phyloP scores from a whole-genome alignment of 2,329 filamentous ascomycete species.

The Emmonsiellopsis sp. region DNA sequence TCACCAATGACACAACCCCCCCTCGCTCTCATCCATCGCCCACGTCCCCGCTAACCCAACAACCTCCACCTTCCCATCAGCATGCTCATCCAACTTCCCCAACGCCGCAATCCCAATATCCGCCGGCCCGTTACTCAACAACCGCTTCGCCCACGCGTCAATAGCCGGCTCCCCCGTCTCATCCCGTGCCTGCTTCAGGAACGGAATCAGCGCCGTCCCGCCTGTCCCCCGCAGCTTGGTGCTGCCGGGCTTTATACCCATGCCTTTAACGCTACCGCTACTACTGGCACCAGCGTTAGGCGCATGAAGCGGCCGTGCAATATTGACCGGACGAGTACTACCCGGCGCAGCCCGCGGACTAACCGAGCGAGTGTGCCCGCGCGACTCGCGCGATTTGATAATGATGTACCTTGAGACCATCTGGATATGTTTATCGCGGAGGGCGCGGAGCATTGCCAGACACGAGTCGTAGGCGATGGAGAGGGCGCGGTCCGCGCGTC shows the following conservation, averaged over 20 bases:
- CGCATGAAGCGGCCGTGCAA: conserved; percentile 9
- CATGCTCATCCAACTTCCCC: conserved; percentile 44
- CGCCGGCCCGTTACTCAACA: conserved; percentile 45
- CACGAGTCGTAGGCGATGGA: conserved; percentile 83
- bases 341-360: conserved; percentile 32
- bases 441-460: conserved; percentile 63
- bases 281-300: neutral
- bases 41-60: conserved; percentile 74
- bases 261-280: conserved; percentile 17
- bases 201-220: conserved; percentile 86
- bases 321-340: neutral
- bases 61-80: conserved; percentile 46
- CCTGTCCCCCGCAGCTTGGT: conserved; percentile 77
- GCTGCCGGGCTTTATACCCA: conserved; percentile 30
- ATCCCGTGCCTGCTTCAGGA: conserved; percentile 91
- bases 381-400: conserved; percentile 67
- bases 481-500: conserved; percentile 53
- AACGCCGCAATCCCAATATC: conserved; percentile 31
- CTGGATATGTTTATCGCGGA: conserved; percentile 91
- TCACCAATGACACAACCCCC: conserved; percentile 49
- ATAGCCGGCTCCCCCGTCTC: conserved; percentile 92
- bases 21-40: conserved; percentile 76
- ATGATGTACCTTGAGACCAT: conserved; percentile 96
- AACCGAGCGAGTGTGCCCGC: conserved; percentile 52
- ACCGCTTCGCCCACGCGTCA: conserved; percentile 50